Evolutionary conservation across 2,329 filamentous ascomycete species (phyloP).

Genomic region (Alternaria alternata): DNA sequence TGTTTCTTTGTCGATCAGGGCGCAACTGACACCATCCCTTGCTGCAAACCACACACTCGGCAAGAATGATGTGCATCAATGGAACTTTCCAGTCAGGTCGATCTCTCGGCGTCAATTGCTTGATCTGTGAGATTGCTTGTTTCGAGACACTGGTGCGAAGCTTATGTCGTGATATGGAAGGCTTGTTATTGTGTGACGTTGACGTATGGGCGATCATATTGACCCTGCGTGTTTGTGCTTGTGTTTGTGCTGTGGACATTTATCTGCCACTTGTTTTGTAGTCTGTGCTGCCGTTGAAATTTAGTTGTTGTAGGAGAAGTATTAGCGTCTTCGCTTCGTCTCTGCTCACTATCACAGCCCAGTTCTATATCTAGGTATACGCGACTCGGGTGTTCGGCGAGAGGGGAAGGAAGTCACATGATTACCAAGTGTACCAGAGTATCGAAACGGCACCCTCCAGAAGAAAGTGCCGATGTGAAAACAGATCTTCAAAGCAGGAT

Average conservation of each 20-base stretch:
- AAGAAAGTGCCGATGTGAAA: background rate
- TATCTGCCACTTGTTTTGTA: background rate
- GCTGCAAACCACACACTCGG: slow-evolving; percentile 2
- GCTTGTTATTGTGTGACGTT: background rate
- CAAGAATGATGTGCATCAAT: slow-evolving; percentile 1
- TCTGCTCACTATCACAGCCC: background rate
- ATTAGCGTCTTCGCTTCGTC: background rate
- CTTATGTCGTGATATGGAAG: background rate
- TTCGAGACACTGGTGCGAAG: slow-evolving; percentile 2
- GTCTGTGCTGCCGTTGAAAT: background rate
- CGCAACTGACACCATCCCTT: background rate
- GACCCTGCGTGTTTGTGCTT: background rate
- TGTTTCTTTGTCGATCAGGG: background rate
- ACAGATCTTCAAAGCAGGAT: background rate
- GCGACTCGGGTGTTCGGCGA: background rate
- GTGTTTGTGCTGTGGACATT: background rate
- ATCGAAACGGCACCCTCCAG: background rate
- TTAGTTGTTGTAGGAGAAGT: background rate
- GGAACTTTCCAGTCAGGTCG: background rate
- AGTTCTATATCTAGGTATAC: background rate
- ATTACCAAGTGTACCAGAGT: background rate
- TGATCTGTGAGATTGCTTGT: background rate
- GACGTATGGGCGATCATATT: background rate
- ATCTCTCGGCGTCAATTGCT: background rate
- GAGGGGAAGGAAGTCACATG: background rate